Evolutionary conservation across 2,329 filamentous ascomycete genomes (phyloP).

Genomic region (Tolypocladium tundrense): DNA sequence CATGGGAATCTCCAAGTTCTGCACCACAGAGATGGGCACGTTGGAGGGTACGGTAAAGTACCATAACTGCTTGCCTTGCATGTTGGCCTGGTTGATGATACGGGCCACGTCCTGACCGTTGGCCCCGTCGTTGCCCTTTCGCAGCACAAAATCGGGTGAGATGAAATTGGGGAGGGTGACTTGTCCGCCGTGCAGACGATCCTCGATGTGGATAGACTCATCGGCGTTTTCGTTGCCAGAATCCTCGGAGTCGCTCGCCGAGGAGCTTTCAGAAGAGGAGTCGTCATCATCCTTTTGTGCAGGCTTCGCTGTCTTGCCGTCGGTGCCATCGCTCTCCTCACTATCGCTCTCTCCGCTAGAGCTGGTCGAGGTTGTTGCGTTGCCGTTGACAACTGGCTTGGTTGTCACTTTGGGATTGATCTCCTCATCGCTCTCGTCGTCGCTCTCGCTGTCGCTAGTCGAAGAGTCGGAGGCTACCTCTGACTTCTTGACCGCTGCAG

Average conservation of each 20-base stretch:
- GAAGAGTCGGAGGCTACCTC: slow-evolving; percentile 11
- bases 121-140: slow-evolving; percentile 30
- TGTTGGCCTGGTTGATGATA: slow-evolving; percentile 46
- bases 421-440: slow-evolving; percentile 7
- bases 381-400: slow-evolving; percentile 9
- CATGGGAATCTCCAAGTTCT: slow-evolving; percentile 51
- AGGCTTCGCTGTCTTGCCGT: background rate
- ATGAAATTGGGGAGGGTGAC: slow-evolving; percentile 34
- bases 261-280: background rate
- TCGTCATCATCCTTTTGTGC: background rate
- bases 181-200: slow-evolving; percentile 18
- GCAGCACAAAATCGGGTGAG: slow-evolving; percentile 42
- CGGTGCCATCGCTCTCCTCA: background rate
- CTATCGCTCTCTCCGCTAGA: slow-evolving; percentile 9
- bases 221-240: slow-evolving; percentile 23
- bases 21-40: slow-evolving; percentile 56
- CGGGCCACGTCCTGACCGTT: slow-evolving; percentile 36
- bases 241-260: slow-evolving; percentile 15
- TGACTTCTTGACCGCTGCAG: slow-evolving; percentile 3
- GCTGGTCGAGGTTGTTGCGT: slow-evolving; percentile 9
- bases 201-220: slow-evolving; percentile 28
- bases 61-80: slow-evolving; percentile 67
- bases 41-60: slow-evolving; percentile 66
- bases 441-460: slow-evolving; percentile 14
- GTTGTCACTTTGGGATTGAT: slow-evolving; percentile 10